Percentiles rank a stretch among this genome's conserved stretches.
phyloP scores from a whole-genome alignment of 768 basidiomycete species.

The Pleurotus sapidus region DNA sequence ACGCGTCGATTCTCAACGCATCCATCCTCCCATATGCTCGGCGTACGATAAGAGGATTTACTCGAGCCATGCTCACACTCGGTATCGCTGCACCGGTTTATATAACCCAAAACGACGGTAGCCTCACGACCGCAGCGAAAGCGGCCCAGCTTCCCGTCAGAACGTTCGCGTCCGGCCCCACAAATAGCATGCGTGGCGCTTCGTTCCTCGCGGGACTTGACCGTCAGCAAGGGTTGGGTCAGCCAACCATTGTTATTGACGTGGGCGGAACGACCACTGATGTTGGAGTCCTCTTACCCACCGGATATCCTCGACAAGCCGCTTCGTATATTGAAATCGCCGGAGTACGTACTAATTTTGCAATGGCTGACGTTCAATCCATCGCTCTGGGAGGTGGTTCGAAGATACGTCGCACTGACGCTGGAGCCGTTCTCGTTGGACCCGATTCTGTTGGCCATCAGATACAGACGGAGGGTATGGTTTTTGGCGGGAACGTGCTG shows the following conservation, averaged over 20 bases:
- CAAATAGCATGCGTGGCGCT: conserved; percentile 71
- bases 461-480: conserved; percentile 35
- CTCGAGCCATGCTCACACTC: conserved; percentile 44
- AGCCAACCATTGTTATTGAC: conserved; percentile 52
- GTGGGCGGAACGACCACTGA: conserved; percentile 68
- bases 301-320: conserved; percentile 61
- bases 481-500: conserved; percentile 54
- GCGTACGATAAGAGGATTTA: conserved; percentile 52
- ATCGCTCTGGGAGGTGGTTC: conserved; percentile 69
- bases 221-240: conserved; percentile 16
- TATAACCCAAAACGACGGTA: conserved; percentile 61
- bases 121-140: conserved; percentile 42
- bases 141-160: conserved; percentile 59
- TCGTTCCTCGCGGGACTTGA: conserved; percentile 49
- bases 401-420: conserved; percentile 33
- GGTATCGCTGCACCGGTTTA: conserved; percentile 48
- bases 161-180: conserved; percentile 61
- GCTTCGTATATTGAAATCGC: conserved; percentile 60
- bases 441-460: conserved; percentile 65
- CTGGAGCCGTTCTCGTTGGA: conserved; percentile 47
- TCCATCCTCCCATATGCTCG: conserved; percentile 59
- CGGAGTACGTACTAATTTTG: conserved; percentile 59
- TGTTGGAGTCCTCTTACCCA: conserved; percentile 57
- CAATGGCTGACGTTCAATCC: conserved; percentile 55
- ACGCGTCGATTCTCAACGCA: conserved; percentile 67